Conservation (phyloP, 2,329 filamentous ascomycete species). For the Botryotinia narcissicola region DNA sequence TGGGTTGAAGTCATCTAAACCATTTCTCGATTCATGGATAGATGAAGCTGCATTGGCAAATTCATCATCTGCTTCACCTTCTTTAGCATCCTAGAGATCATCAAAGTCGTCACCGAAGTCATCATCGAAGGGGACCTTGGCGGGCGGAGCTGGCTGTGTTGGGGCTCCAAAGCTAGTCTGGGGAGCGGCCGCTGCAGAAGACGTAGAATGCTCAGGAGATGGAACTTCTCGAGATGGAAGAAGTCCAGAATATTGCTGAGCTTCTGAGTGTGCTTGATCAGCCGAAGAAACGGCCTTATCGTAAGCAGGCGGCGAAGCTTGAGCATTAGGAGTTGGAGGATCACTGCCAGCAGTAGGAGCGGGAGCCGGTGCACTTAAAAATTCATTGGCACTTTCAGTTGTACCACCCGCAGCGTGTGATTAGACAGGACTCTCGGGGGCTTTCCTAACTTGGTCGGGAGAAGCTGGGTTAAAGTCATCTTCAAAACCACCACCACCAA, state of each 20-base stretch:
- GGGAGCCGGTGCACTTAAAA: conserved; percentile 35
- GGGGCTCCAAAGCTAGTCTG: conserved; percentile 32
- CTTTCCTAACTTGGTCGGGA: conserved; percentile 34
- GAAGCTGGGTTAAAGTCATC: conserved; percentile 79
- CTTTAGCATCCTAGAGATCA: conserved; percentile 79
- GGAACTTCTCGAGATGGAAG: conserved; percentile 55
- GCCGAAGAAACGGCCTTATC: conserved; percentile 43
- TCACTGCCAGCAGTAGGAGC: conserved; percentile 37
- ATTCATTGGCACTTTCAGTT: conserved; percentile 35
- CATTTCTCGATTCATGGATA: conserved; percentile 52
- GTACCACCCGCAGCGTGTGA: conserved; percentile 31
- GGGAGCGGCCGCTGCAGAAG: conserved; percentile 30
- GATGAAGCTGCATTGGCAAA: conserved; percentile 65
- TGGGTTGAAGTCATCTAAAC: conserved; percentile 75
- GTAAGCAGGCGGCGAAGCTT: conserved; percentile 58
- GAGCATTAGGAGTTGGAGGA: conserved; percentile 53
- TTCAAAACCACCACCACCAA: conserved; percentile 65
- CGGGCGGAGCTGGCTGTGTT: conserved; percentile 39
- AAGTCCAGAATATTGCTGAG: conserved; percentile 52
- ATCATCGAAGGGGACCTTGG: conserved; percentile 63
- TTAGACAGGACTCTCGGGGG: conserved; percentile 26
- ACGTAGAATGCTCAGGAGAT: conserved; percentile 36
- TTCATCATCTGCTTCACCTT: conserved; percentile 75
- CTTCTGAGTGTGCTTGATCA: conserved; percentile 49
- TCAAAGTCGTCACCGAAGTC: conserved; percentile 76